Evolutionary conservation across 768 basidiomycete species (phyloP), one percentile per base, ranked within the genome.

Genomic region (Suillus occidentalis): DNA sequence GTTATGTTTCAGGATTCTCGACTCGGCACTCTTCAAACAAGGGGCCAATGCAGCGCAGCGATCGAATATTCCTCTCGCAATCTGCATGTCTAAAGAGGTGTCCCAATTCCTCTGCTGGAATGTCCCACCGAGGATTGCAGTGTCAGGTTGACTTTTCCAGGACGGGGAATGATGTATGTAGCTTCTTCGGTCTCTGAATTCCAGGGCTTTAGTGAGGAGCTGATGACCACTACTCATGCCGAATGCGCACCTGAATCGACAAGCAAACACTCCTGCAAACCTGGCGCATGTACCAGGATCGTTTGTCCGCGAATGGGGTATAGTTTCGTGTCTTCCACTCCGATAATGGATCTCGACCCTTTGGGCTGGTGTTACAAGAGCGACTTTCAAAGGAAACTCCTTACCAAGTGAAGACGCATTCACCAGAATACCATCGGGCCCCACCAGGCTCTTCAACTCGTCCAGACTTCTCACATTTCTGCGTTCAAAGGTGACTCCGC

Each of bases 261-360:
- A 69, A 61, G 56, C 36, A 79, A 42, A 61, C 70, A 78, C 63
- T 81, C 78, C 52, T 78, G 60, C 53, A 92, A 79, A 77, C 84
- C 83, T 0, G 91, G 89, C 3, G 92, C 91, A 45, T 85, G 76
- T 25, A 96, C 81, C 20, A 95, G 74, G 10, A 95, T 87, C 0
- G 92, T 89, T 77, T 97, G 95, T 9, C 95, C 95, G 52, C 94
- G 83, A 67, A 95, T 84, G 1, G 95, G 93, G 72, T 85, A 87
- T 28, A 95, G 78, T 28, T 78, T 79, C 64, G 82, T 81, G 74
- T 97, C 95, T 71, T 95, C 89, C 3, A 96, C 87, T 6, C 94
- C 95, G 14, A 91, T 85, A 50, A 97, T 81, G 39, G 86, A 87
- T 59, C 86, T 82, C 10, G 94, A 87, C 4, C 90, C 90, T 84